Conservation (phyloP, 2,329 filamentous ascomycete genomes). For the Grosmannia huntii region DNA sequence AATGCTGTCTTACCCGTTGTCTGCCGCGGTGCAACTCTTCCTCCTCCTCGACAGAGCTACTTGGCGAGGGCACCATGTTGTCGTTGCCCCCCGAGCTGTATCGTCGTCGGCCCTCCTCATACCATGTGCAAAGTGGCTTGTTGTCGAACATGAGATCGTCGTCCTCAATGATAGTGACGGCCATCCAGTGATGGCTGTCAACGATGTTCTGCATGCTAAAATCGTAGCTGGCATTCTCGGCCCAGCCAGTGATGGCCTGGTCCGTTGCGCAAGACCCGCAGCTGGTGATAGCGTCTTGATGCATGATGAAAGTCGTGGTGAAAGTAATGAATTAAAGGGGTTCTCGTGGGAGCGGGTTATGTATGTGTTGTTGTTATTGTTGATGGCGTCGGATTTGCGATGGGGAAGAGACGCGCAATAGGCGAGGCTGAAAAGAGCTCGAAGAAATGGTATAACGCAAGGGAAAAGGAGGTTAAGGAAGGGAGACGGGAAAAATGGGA, state of each 20-base stretch:
- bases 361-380: not conserved
- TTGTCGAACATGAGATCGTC: conserved; percentile 49
- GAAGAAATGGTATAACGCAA: not conserved
- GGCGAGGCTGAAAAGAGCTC: not conserved
- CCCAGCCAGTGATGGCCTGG: not conserved
- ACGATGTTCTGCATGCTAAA: not conserved
- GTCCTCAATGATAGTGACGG: conserved; percentile 45
- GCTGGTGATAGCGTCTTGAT: not conserved
- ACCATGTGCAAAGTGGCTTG: conserved; percentile 46
- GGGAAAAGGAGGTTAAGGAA: not conserved
- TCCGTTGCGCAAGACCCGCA: not conserved
- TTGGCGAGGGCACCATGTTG: conserved; percentile 7
- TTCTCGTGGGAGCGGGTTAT: not conserved
- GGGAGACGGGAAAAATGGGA: not conserved
- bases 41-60: conserved; percentile 16
- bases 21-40: conserved; percentile 29
- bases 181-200: conserved; percentile 28
- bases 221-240: not conserved
- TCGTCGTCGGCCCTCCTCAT: conserved; percentile 42
- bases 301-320: not conserved
- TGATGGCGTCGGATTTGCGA: not conserved
- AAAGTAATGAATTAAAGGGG: not conserved
- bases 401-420: not conserved
- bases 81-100: conserved; percentile 22
- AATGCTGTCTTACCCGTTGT: conserved; percentile 18